These are phyloP conservation scores for Neoarthrinium moseri DNA, from an alignment of 2,329 filamentous ascomycete genomes.

Conservation along the genomic window DNA sequence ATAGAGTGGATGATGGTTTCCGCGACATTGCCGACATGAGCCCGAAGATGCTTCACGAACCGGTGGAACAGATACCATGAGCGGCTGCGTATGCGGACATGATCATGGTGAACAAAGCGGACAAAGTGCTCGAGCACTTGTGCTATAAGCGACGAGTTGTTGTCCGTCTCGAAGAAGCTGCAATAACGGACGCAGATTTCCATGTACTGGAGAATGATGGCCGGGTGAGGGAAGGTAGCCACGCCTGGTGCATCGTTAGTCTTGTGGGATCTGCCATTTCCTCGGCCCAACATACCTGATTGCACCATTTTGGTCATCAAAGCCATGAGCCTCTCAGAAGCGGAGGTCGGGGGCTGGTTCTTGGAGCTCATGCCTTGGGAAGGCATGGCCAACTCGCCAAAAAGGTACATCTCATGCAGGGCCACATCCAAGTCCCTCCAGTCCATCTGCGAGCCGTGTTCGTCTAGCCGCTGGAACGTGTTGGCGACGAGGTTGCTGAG, in stretches of 20 bases:
- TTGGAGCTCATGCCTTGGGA: constrained; percentile 81
- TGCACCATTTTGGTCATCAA: constrained; percentile 98
- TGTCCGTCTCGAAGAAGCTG: constrained; percentile 83
- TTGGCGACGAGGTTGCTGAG: constrained; percentile 84
- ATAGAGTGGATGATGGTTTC: constrained; percentile 91
- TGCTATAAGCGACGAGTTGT: constrained; percentile 67
- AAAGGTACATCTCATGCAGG: constrained; percentile 91
- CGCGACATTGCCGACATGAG: constrained; percentile 83
- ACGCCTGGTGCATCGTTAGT: constrained; percentile 57
- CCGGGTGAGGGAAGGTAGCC: constrained; percentile 82
- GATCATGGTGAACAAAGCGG: constrained; percentile 80
- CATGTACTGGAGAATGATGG: constrained; percentile 95
- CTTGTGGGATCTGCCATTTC: constrained; percentile 19
- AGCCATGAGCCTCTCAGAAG: constrained; percentile 76
- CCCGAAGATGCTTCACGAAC: constrained; percentile 82
- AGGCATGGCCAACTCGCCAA: constrained; percentile 89
- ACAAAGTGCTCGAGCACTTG: constrained; percentile 91
- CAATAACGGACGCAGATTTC: constrained; percentile 96
- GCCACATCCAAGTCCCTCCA: constrained; percentile 96
- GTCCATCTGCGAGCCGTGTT: constrained; percentile 73
- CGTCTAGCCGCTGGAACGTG: constrained; percentile 79
- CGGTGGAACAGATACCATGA: constrained; percentile 98
- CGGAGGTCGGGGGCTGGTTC: constrained; percentile 68
- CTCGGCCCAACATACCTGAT: constrained; percentile 63
- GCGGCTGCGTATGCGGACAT: constrained; percentile 81